Percentiles rank a stretch among this genome's conserved stretches.
Evolutionary conservation across 2,329 filamentous ascomycete species (phyloP).

Genomic region (Mycosphaerella sp.): DNA sequence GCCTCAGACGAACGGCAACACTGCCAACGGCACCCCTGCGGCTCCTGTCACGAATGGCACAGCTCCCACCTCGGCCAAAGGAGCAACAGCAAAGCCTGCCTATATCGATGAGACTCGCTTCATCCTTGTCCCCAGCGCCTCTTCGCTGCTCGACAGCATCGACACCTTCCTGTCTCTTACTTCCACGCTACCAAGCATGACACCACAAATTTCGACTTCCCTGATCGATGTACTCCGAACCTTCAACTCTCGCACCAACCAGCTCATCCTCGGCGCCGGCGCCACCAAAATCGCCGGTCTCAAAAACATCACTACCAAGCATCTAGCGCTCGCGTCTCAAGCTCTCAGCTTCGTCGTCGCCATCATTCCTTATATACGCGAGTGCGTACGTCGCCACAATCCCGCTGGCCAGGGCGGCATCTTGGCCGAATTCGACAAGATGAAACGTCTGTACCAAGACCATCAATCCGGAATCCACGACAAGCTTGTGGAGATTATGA

Average conservation of each 20-base stretch:
- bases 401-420: conserved; percentile 45
- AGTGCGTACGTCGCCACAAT: conserved; percentile 76
- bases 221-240: conserved; percentile 82
- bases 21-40: conserved; percentile 9
- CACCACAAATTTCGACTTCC: conserved; percentile 69
- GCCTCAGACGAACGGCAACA: conserved; percentile 31
- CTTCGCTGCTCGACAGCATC: conserved; percentile 73
- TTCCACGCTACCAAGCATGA: conserved; percentile 80
- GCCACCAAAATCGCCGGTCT: conserved; percentile 82
- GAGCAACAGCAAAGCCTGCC: conserved; percentile 43
- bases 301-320: conserved; percentile 94
- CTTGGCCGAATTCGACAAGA: conserved; percentile 80
- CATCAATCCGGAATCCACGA: conserved; percentile 88
- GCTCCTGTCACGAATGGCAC: conserved; percentile 17
- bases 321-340: conserved; percentile 86
- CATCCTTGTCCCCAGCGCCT: conserved; percentile 75
- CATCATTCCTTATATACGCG: conserved; percentile 80
- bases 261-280: conserved; percentile 90
- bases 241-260: conserved; percentile 94
- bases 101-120: conserved; percentile 78
- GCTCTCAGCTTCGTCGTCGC: conserved; percentile 81
- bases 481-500: conserved; percentile 91
- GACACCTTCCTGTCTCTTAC: conserved; percentile 77
- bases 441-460: conserved; percentile 75
- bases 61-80: conserved; percentile 11